phyloP scores from a whole-genome alignment of 306 rosid genomes.

The Trifolium fragiferum region DNA sequence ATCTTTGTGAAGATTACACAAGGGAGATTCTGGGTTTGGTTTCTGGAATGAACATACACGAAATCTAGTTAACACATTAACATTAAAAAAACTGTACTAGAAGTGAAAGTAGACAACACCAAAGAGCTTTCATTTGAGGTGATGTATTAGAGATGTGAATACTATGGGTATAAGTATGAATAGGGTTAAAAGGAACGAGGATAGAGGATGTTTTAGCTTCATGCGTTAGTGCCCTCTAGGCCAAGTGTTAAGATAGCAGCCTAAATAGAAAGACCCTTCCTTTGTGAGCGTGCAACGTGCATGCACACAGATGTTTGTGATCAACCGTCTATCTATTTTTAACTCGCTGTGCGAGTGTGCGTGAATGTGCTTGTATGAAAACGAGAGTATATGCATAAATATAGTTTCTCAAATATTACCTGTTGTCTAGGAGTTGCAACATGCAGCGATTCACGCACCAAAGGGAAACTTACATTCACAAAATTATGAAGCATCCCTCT shows the following conservation, averaged over 20 bases:
- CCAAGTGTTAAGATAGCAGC: not conserved
- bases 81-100: slow-evolving; percentile 28
- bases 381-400: not conserved
- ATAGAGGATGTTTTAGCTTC: not conserved
- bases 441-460: slow-evolving; percentile 52
- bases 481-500: slow-evolving; percentile 54
- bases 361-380: not conserved
- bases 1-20: slow-evolving; percentile 68
- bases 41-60: slow-evolving; percentile 44
- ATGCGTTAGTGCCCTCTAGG: not conserved
- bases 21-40: slow-evolving; percentile 62
- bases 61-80: slow-evolving; percentile 28
- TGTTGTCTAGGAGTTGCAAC: slow-evolving; percentile 47
- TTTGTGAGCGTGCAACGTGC: slow-evolving; percentile 9
- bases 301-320: slow-evolving; percentile 9
- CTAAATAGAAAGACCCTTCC: not conserved
- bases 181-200: not conserved
- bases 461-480: slow-evolving; percentile 53
- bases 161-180: not conserved
- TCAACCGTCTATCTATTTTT: not conserved
- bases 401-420: slow-evolving; percentile 41
- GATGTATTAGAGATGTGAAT: too few relatives aligned
- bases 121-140: not conserved
- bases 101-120: slow-evolving; percentile 18
- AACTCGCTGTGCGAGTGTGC: not conserved